Base-by-base conservation (phyloP, 2,329 filamentous ascomycete genomes). In the Sporothrix globosa region DNA sequence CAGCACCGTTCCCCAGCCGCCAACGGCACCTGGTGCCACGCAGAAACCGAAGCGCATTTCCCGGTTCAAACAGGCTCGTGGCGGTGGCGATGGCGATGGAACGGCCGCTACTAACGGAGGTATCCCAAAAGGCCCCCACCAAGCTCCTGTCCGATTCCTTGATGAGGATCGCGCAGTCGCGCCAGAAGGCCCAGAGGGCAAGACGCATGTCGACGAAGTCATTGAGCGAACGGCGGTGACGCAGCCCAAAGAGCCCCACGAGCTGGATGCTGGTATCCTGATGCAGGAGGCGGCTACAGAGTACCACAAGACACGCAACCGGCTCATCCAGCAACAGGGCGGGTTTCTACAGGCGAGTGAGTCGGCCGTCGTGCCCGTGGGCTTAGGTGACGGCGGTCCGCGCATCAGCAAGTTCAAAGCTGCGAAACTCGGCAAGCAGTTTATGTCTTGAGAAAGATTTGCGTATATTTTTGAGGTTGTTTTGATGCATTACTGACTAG, bases 231-330 rank as follows among this genome's bases (percentile, higher is more conserved):
- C 84, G 56, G 77, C 80, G 10, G 76, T 80, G 2, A 70, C 74
- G 1, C 74, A 74, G 34, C 74, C 77, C 9, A 76, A 73, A 54
- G 79, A 80, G 72, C 87, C 88, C 0, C 87, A 91, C 74, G 90
- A 92, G 74, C 83, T 95, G 52, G 91, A 97, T 75, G 87, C 91
- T 5, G 84, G 88, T 24, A 82, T 94, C 41, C 83, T 95, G 67
- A 86, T 91, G 68, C 89, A 92, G 73, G 91, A 97, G 78, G 89
- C 97, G 17, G 90, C 92, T 9, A 87, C 88, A 50, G 92, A 96
- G 77, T 97, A 97, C 79, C 91, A 97, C 78, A 89, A 88, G 58
- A 84, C 92, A 79, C 90, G 95, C 24, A 97, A 94, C 77, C 88
- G 87, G 76, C 90, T 96, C 80, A 93, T 97, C 69, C 88, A 93